These are phyloP conservation scores for Meredithiella fracta DNA, from an alignment of 2,329 filamentous ascomycete species.

Conservation along the genomic window DNA sequence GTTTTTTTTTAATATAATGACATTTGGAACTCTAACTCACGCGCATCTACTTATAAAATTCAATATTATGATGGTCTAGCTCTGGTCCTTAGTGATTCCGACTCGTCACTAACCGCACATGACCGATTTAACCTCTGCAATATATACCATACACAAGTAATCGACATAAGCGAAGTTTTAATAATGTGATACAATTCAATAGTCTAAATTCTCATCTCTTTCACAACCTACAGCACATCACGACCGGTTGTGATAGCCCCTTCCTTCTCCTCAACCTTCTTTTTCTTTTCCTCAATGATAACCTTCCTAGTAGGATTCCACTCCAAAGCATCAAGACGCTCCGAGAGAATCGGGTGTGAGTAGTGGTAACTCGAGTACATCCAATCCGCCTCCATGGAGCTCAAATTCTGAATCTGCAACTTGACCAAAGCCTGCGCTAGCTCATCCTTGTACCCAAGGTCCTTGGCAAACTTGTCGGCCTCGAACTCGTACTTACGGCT, in stretches of 20 bases:
- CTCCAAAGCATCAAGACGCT: constrained; percentile 76
- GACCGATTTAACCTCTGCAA: too few relatives aligned
- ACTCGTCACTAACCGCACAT: too few relatives aligned
- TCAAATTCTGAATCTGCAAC: constrained; percentile 94
- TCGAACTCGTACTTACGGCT: constrained; percentile 92
- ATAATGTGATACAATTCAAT: too few relatives aligned
- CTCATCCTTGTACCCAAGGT: constrained; percentile 68
- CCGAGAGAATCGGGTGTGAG: constrained; percentile 89
- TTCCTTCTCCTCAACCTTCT: constrained; percentile 19
- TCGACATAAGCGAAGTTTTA: too few relatives aligned
- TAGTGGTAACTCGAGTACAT: constrained; percentile 98
- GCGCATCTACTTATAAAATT: too few relatives aligned
- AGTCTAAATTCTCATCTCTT: not conserved
- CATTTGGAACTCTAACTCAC: too few relatives aligned
- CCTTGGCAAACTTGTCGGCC: constrained; percentile 76
- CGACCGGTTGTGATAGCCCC: constrained; percentile 57
- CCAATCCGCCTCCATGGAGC: constrained; percentile 97
- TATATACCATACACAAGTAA: too few relatives aligned
- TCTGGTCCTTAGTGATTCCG: too few relatives aligned
- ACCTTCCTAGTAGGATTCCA: constrained; percentile 53
- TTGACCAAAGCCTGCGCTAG: constrained; percentile 83
- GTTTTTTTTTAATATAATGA: too few relatives aligned
- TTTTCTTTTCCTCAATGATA: constrained; percentile 24
- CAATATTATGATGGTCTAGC: not conserved
- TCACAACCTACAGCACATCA: constrained; percentile 44